These are phyloP conservation scores for Penicillium nucicola DNA, from an alignment of 495 filamentous ascomycete genomes.

Conservation along the genomic window DNA sequence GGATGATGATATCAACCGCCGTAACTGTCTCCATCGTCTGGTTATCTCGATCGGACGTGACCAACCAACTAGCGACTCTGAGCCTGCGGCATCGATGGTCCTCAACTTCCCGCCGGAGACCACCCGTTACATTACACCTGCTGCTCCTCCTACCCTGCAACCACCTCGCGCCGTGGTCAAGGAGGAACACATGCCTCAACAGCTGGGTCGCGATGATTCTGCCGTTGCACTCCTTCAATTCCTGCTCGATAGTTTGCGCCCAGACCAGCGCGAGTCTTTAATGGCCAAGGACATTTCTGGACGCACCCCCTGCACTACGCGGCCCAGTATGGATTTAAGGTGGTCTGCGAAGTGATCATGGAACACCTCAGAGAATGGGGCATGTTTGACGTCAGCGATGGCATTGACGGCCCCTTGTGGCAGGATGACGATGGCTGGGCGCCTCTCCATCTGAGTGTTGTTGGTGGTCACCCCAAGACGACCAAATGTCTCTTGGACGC, in stretches of 20 bases:
- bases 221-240: constrained; percentile 71
- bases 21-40: constrained; percentile 88
- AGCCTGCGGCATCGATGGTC: constrained; percentile 38
- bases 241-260: constrained; percentile 67
- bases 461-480: constrained; percentile 84
- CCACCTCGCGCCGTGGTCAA: constrained; percentile 55
- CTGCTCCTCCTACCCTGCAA: constrained; percentile 59
- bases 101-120: constrained; percentile 51
- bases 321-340: constrained; percentile 88
- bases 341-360: constrained; percentile 83
- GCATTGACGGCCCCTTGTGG: constrained; percentile 82
- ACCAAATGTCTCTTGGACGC: constrained; percentile 76
- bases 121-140: constrained; percentile 72
- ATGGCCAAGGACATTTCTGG: constrained; percentile 71
- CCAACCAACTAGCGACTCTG: constrained; percentile 57
- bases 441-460: constrained; percentile 86
- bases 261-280: constrained; percentile 66
- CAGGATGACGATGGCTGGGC: constrained; percentile 91
- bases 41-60: constrained; percentile 85
- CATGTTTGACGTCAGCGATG: constrained; percentile 76
- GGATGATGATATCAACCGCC: constrained; percentile 86
- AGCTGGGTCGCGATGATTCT: constrained; percentile 67
- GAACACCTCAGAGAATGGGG: constrained; percentile 84
- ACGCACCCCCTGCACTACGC: constrained; percentile 92
- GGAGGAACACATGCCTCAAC: constrained; percentile 53